Evolutionary conservation across 805 yeast genomes (phyloP).

Genomic region (Blastobotrys attinorum): DNA sequence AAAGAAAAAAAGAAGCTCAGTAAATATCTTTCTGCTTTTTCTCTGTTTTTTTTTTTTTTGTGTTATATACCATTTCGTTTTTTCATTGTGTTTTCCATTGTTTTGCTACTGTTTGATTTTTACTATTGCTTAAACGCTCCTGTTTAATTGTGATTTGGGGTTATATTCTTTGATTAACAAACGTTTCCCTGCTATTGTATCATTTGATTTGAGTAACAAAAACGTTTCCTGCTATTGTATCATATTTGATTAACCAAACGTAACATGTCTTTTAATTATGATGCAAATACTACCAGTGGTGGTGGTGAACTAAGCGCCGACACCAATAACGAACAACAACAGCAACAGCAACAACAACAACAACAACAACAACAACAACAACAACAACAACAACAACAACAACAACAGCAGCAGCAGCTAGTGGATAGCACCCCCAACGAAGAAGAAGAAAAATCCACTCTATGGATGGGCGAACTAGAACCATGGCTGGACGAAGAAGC

Average conservation of each 20-base stretch:
- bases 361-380: neutral
- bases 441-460: constrained; percentile 25
- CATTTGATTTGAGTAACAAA: too few relatives aligned
- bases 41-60: constrained; percentile 4
- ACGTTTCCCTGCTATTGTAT: too few relatives aligned
- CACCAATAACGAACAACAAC: neutral
- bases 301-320: too few relatives aligned
- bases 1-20: too few relatives aligned
- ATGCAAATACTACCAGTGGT: neutral
- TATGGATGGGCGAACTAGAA: constrained; percentile 81
- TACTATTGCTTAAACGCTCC: too few relatives aligned
- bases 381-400: neutral
- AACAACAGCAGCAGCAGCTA: neutral
- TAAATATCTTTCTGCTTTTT: constrained; percentile 3
- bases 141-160: too few relatives aligned
- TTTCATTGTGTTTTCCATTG: neutral
- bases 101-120: neutral
- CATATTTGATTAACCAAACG: too few relatives aligned
- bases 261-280: neutral
- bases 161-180: too few relatives aligned
- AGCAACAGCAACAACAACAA: neutral
- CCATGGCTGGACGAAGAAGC: constrained; percentile 72
- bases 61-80: constrained; percentile 1
- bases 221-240: too few relatives aligned
- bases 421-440: constrained; percentile 3